These are phyloP conservation scores for Podospora conica DNA, from an alignment of 495 filamentous ascomycete species.

Conservation along the genomic window DNA sequence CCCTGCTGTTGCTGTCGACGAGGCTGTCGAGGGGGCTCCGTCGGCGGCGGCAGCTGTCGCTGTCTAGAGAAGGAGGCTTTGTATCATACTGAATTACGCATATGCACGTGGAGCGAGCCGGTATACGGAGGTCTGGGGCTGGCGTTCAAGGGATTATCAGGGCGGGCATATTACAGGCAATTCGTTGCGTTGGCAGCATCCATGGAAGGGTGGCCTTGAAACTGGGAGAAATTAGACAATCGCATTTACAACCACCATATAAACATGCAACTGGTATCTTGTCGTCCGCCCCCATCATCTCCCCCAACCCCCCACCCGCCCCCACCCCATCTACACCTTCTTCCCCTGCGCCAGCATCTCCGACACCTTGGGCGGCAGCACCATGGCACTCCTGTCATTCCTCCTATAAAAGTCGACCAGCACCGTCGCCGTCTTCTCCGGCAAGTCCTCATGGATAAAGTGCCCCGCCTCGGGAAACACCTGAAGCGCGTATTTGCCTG, in stretches of 20 bases:
- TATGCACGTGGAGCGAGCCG: background rate
- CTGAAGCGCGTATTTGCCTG: conserved; percentile 91
- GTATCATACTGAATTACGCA: background rate
- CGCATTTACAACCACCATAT: background rate
- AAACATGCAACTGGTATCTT: conserved; percentile 1
- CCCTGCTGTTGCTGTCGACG: background rate
- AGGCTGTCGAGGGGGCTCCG: background rate
- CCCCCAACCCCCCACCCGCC: background rate
- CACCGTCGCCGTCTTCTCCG: conserved; percentile 74
- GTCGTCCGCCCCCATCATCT: background rate
- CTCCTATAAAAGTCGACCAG: conserved; percentile 86
- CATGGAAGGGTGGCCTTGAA: background rate
- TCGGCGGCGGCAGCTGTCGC: background rate
- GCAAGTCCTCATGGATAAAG: conserved; percentile 93
- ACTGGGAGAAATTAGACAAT: background rate
- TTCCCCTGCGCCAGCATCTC: conserved; percentile 48
- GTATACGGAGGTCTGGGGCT: background rate
- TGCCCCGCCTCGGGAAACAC: conserved; percentile 94
- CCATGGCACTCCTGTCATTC: conserved; percentile 77
- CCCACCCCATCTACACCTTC: conserved; percentile 34
- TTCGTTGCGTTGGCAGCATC: background rate
- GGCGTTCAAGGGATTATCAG: background rate
- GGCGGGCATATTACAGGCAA: background rate
- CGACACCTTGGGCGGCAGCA: conserved; percentile 85
- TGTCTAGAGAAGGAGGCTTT: background rate